Percentiles rank a stretch among this genome's conserved stretches.
Evolutionary conservation across 495 filamentous ascomycete species (phyloP).

Genomic region (Bacidia gigantensis): DNA sequence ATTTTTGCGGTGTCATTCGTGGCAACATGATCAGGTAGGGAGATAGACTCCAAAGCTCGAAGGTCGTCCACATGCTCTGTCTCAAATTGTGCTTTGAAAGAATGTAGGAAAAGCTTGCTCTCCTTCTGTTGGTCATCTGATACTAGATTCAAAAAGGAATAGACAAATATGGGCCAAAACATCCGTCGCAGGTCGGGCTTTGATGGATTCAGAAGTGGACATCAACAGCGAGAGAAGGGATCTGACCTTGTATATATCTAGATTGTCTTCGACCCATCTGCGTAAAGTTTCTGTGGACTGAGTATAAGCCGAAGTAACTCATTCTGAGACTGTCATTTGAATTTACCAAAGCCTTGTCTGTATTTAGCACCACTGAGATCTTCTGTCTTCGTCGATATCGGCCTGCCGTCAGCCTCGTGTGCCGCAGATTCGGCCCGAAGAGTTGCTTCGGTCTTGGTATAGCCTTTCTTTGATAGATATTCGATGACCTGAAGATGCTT

Average conservation of each 20-base stretch:
- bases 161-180: constrained; percentile 85
- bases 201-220: constrained; percentile 19
- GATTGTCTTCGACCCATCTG: constrained; percentile 72
- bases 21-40: constrained; percentile 59
- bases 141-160: constrained; percentile 78
- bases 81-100: constrained; percentile 54
- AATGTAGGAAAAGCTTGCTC: constrained; percentile 53
- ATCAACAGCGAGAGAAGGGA: neutral
- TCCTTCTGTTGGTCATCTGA: constrained; percentile 56
- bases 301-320: constrained; percentile 7
- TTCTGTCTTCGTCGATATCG: constrained; percentile 43
- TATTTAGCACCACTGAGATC: constrained; percentile 67
- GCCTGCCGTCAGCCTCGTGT: constrained; percentile 61
- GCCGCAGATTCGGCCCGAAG: constrained; percentile 80
- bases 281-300: constrained; percentile 27
- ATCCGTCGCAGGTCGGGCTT: constrained; percentile 78
- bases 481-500: constrained; percentile 62
- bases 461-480: constrained; percentile 91
- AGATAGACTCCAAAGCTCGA: constrained; percentile 49
- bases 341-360: constrained; percentile 51
- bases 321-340: neutral
- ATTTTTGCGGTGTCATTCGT: constrained; percentile 58
- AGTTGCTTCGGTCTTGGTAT: constrained; percentile 82
- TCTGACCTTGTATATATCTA: constrained; percentile 82
- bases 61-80: constrained; percentile 66